Percentiles rank a stretch among this genome's conserved stretches.
These are phyloP conservation scores for Dioszegia crocea DNA, from an alignment of 768 basidiomycete species.

Conservation along the genomic window DNA sequence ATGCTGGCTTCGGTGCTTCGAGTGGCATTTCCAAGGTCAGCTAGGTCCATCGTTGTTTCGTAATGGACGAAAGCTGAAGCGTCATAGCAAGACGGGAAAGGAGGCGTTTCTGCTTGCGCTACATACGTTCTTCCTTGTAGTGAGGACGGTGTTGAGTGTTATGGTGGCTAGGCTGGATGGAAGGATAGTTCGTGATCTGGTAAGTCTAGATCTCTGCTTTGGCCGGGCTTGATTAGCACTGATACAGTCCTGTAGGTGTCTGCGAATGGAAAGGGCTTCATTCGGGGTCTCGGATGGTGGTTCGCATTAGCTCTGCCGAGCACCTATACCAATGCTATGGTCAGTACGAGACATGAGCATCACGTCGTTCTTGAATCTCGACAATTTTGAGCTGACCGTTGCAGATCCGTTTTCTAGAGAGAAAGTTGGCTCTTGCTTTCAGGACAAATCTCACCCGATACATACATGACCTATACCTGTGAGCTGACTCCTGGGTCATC, in stretches of 20 bases:
- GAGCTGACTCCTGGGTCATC: constrained; percentile 54
- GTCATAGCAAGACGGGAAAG: constrained; percentile 50
- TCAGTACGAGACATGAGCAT: too few species aligned
- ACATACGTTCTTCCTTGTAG: constrained; percentile 79
- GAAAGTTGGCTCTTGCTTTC: constrained; percentile 73
- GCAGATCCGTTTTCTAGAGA: constrained; percentile 83
- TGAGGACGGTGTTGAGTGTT: constrained; percentile 81
- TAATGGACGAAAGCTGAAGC: background rate
- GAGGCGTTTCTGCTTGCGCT: constrained; percentile 69
- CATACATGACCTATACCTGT: constrained; percentile 86
- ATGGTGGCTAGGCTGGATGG: constrained; percentile 86
- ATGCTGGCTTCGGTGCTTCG: constrained; percentile 73
- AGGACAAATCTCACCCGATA: constrained; percentile 85
- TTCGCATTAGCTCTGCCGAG: constrained; percentile 85
- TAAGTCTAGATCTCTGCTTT: constrained; percentile 37
- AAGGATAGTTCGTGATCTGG: constrained; percentile 78
- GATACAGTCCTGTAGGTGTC: constrained; percentile 56
- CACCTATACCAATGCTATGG: constrained; percentile 94
- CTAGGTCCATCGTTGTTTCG: background rate
- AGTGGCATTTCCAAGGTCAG: constrained; percentile 64
- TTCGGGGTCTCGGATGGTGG: constrained; percentile 78
- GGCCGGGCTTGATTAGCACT: background rate
- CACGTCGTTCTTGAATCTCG: too few species aligned
- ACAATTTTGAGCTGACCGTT: too few species aligned
- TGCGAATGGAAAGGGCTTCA: constrained; percentile 77